A percentile compares a stretch with the other conserved stretches of the same genome.
Conservation (phyloP, 805 yeast genomes). For the Schwanniomyces vanrijiae region DNA sequence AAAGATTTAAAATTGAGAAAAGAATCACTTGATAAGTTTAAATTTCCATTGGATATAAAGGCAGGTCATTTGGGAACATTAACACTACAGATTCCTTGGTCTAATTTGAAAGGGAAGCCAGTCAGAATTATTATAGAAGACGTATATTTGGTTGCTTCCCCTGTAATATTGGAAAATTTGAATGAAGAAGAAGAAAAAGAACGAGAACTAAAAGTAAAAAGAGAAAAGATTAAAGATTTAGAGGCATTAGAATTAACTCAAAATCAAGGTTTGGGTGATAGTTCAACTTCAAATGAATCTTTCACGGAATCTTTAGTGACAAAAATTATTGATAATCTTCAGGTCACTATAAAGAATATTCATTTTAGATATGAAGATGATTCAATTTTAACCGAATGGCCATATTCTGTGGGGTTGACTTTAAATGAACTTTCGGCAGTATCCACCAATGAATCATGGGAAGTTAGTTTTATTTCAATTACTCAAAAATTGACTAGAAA, state of each 20-base stretch:
- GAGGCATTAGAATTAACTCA: slow-evolving; percentile 59
- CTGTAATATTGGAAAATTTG: slow-evolving; percentile 58
- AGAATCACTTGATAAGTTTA: slow-evolving; percentile 84
- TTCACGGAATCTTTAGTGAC: slow-evolving; percentile 86
- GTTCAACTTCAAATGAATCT: slow-evolving; percentile 61
- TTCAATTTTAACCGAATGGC: slow-evolving; percentile 63
- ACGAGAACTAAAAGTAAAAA: slow-evolving; percentile 61
- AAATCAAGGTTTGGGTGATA: slow-evolving; percentile 27
- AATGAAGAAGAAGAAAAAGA: slow-evolving; percentile 58
- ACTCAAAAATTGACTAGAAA: slow-evolving; percentile 70
- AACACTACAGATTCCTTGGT: slow-evolving; percentile 94
- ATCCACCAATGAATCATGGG: slow-evolving; percentile 84
- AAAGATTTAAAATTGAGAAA: slow-evolving; percentile 75
- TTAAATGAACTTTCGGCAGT: slow-evolving; percentile 87
- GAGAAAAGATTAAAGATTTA: slow-evolving; percentile 64
- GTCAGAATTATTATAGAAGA: slow-evolving; percentile 86
- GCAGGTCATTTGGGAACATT: slow-evolving; percentile 90
- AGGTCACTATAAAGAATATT: slow-evolving; percentile 85
- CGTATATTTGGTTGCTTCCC: slow-evolving; percentile 78
- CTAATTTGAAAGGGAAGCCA: slow-evolving; percentile 88
- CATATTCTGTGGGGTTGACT: slow-evolving; percentile 82
- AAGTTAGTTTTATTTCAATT: slow-evolving; percentile 78
- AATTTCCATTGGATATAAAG: slow-evolving; percentile 81
- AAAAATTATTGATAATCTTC: slow-evolving; percentile 89
- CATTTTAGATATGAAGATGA: slow-evolving; percentile 91